Conservation (phyloP, 257 asterid species). For the Solanum tacnaense region DNA sequence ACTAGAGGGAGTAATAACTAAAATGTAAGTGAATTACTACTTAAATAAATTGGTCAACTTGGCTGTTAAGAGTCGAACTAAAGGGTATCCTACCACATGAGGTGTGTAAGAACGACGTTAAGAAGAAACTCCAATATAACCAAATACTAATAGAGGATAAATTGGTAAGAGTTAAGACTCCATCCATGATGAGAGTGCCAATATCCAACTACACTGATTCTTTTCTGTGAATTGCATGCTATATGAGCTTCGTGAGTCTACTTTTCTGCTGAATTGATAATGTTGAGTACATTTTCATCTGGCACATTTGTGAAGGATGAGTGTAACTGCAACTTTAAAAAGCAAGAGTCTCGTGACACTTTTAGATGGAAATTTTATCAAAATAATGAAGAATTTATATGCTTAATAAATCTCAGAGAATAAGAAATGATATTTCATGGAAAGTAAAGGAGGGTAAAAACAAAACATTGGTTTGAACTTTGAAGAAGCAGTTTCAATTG, state of each 20-base stretch:
- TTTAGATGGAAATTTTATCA: background rate
- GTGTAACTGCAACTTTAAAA: background rate
- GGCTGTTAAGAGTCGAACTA: background rate
- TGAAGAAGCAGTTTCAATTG: background rate
- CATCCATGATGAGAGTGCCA: background rate
- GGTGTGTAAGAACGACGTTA: background rate
- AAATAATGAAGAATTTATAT: background rate
- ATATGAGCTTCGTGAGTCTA: background rate
- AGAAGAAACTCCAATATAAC: background rate
- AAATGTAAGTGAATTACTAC: background rate
- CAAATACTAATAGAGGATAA: background rate
- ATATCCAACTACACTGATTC: background rate
- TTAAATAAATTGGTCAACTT: background rate
- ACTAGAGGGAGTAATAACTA: background rate
- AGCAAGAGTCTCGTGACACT: background rate
- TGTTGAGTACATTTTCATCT: background rate
- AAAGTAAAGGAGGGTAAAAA: background rate
- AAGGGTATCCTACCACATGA: background rate
- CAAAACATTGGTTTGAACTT: background rate
- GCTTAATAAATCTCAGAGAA: background rate
- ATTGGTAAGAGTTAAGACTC: background rate
- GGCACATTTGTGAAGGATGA: background rate
- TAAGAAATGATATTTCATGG: background rate
- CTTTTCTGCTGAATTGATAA: background rate
- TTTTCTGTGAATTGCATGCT: background rate